These are phyloP conservation scores for Musa troglodytarum DNA, from an alignment of 176 grass and related monocot genomes.

Conservation along the genomic window DNA sequence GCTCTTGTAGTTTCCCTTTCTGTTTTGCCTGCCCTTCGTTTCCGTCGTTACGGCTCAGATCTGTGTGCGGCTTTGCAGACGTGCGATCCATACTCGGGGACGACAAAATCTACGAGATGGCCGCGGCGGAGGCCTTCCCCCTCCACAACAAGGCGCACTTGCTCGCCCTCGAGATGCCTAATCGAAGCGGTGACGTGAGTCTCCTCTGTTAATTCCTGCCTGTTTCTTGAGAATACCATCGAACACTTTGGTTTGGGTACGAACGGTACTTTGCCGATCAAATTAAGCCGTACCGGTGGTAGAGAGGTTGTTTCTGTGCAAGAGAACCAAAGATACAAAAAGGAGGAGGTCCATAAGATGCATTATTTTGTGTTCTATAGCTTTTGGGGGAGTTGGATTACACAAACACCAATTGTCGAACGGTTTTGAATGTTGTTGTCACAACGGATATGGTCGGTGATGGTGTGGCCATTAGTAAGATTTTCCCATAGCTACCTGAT, in stretches of 20 bases:
- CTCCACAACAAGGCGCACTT: constrained; percentile 75
- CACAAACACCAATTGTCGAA: background rate
- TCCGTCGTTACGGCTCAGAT: constrained; percentile 4
- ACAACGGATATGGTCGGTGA: background rate
- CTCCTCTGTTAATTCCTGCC: background rate
- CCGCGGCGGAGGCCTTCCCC: constrained; percentile 89
- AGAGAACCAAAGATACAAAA: no score
- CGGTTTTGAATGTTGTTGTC: background rate
- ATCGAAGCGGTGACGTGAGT: constrained; percentile 92
- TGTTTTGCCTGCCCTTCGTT: constrained; percentile 14
- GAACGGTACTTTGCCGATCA: no score
- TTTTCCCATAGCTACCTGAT: background rate
- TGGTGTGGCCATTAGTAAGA: background rate
- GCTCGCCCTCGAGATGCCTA: constrained; percentile 66
- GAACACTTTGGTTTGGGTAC: no score
- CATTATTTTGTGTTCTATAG: background rate
- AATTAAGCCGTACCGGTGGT: background rate
- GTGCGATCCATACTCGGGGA: constrained; percentile 62
- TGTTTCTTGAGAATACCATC: background rate
- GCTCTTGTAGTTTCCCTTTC: background rate
- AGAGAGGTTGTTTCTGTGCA: background rate
- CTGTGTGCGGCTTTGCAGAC: constrained; percentile 36
- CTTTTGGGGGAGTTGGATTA: background rate
- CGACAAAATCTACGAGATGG: constrained; percentile 64
- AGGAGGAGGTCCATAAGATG: no score